Base-by-base conservation (phyloP, 164 flowering plant genomes). In the Vitis rotundifolia region DNA sequence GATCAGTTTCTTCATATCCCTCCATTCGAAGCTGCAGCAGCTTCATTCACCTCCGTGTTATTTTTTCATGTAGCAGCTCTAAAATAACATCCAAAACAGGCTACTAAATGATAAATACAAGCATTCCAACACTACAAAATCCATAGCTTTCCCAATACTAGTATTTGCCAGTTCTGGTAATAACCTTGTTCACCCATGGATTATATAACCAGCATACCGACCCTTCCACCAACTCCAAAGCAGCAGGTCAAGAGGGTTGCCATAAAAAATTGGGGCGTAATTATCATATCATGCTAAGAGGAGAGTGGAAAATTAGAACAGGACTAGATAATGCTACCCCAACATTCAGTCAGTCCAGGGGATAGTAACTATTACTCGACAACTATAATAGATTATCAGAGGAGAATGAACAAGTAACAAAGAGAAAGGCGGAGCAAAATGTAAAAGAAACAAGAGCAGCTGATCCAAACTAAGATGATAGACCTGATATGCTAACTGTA, bases 331-430 rank as follows among this genome's bases (percentile, higher is more conserved):
- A 66, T 49, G 61, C 55, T 52, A 56, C 49, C 67, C 53, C 58
- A 55, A 19, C 52, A 61, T 61, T 61, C 59, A 59, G 12, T 14
- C 62, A 22, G 55, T 49, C 48, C 50, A 44, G 29, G 54, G 26
- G 53, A 49, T 49, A 62, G 53, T 63, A 15, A 54, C 54, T 28
- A 65, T 59, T 16, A 28, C 14, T 22, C 54, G 10, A 70, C 26
- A 63, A 4, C 49, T 71, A 61, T 49, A 26, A 28, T 47, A 62
- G 64, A 48, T 55, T 63, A n/a, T 49, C 31, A 28, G 56, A n/a
- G n/a, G 66, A 66, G 56, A 61, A 67, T 72, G 56, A 10, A 59
- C 68, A 72, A 57, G 49, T 63, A 47, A 58, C 49, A 63, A 64
- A 55, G 66, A 18, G 11, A 1, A 13, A 31, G 49, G 0, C 26